Evolutionary conservation across 345 rosid genomes (phyloP), one percentile per base, ranked within the genome.

Genomic region (Arabis hirsuta): DNA sequence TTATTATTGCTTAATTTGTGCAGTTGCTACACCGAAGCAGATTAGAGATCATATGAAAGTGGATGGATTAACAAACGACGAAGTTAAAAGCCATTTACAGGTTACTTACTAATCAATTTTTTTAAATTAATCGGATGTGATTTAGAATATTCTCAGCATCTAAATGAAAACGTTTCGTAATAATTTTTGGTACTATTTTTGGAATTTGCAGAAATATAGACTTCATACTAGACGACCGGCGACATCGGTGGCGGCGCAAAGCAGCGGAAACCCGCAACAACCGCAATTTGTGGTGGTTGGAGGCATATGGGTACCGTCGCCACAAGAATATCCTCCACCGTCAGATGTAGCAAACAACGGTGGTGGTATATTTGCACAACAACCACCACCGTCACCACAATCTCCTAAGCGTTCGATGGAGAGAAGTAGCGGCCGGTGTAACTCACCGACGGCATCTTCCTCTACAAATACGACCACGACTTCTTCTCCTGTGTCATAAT

Each of bases 71-170:
- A 88, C 96, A 11, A 94, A 91, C 27, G 98, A 91, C 72, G 98
- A 94, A 89, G 98, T 94, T 24, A 94, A 94, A 80, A 94, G 98
- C 84, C 98, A 94, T 89, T 84, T 94, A 74, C 98, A 94, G 98
- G 98, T 93, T 42, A 11, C 43, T 93, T 42, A 9, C 43, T 38
- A 41, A 31, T 52, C 34, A 24, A 2, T 6, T 14, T 46, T 3
- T 48, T 52, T 36, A 36, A 10, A 34, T 8, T 7, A 36, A 8
- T 9, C 43, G 0, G 27, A 42, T 34, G 0, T 39, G 6, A 43
- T 10, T 20, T 57, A 9, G 20, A 20, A 59, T 27, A 13, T 29
- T 44, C 9, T 5, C 0, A 60, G 36, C 27, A 45, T 13, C 20
- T 2, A 41, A 43, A 12, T 65, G 13, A 32, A 48, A 12, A 32